Evolutionary conservation across 1,284 basidiomycete species (phyloP).

Genomic region (Sparassis latifolia): DNA sequence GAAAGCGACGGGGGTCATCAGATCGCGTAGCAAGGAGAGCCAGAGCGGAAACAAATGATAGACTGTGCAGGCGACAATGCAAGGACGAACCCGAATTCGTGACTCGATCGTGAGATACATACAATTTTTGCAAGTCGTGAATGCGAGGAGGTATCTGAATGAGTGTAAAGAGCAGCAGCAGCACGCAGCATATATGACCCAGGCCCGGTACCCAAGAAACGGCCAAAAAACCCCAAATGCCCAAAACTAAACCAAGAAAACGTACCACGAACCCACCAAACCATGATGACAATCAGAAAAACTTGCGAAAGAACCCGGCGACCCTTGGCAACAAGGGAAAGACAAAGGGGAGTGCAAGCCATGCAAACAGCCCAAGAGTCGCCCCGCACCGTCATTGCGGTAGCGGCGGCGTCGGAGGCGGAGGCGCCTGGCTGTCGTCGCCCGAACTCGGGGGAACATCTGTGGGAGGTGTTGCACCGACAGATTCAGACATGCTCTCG

Average conservation of each 20-base stretch:
- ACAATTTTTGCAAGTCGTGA: constrained; percentile 4
- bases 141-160: constrained; percentile 6
- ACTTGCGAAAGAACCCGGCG: constrained; percentile 46
- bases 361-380: constrained; percentile 44
- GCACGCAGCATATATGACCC: constrained; percentile 4
- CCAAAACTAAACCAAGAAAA: constrained; percentile 10
- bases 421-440: constrained; percentile 1
- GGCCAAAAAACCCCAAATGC: constrained; percentile 13
- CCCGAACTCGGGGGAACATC: too few species aligned
- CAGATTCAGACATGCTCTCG: too few species aligned
- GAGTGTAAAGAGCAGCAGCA: constrained; percentile 4
- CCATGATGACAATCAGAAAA: constrained; percentile 25
- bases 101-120: not conserved
- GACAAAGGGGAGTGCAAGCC: constrained; percentile 37
- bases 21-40: not conserved
- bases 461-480: too few species aligned
- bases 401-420: constrained; percentile 11
- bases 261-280: constrained; percentile 2
- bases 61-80: not conserved
- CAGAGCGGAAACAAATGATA: not conserved
- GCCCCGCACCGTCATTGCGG: constrained; percentile 51
- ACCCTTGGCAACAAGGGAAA: constrained; percentile 49
- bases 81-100: not conserved
- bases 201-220: constrained; percentile 13
- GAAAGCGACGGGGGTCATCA: too few species aligned